Evolutionary conservation across 495 filamentous ascomycete genomes (phyloP), one percentile per base, ranked within the genome.

Genomic region (Daldinia bambusicola): DNA sequence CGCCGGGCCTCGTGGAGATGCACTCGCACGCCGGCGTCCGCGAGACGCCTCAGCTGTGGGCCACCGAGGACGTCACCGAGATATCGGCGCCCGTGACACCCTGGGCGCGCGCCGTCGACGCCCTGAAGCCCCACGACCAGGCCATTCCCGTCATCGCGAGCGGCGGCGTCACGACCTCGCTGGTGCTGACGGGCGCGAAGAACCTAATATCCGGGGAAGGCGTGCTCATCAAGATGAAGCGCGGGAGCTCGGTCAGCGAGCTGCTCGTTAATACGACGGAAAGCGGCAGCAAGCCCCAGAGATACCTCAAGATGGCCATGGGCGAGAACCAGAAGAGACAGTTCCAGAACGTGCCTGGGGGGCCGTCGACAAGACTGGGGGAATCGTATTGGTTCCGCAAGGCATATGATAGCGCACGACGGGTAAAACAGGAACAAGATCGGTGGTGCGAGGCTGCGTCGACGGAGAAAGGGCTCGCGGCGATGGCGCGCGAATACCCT

Each of bases 271-370:
- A 86, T 64, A 70, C 80, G 56, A 78, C 79, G 0, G 73, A 79
- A 30, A 78, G 80, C 7, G 72, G 78, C 30, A 69, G 71, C 9
- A 74, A 84, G 48, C 77, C 82, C 37, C 79, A 82, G 53, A 70
- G 81, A 50, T 87, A 85, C 69, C 81, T 88, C 77, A 88, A 88
- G 74, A 87, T 88, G 85, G 86, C 86, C 4, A 87, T 84, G 70
- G 86, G 86, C 10, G 85, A 86, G 74, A 88, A 88, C 70, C 82
- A 85, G 1, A 79, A 80, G 66, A 2, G 76, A 1, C 78, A 81
- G 1, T 85, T 84, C 60, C 77, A 66, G 22, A 58, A 81, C 64
- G 77, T 74, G 51, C 68, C 75, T 6, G 79, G 38, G 40, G 68
- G 68, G 1, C 68, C 68, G 12, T 61, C 68, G 34, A 70, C 68